Evolutionary conservation across 768 basidiomycete genomes (phyloP).

Genomic region (Termitomyces sp.): DNA sequence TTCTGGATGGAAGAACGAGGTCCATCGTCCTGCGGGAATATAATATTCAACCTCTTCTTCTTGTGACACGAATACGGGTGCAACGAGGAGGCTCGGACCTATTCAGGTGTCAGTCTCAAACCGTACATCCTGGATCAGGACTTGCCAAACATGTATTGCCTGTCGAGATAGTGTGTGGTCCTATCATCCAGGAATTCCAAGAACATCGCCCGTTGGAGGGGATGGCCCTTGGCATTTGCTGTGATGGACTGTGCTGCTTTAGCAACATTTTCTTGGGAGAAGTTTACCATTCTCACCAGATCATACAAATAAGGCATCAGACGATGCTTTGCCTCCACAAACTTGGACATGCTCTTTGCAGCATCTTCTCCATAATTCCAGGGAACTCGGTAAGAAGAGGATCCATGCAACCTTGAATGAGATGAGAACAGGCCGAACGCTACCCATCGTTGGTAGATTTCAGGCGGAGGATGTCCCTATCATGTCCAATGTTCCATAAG

Average conservation of each 20-base stretch:
- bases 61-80: conserved; percentile 54
- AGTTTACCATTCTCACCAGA: conserved; percentile 31
- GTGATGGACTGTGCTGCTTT: conserved; percentile 40
- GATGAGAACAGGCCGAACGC: conserved; percentile 76
- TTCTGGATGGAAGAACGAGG: conserved; percentile 52
- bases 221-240: conserved; percentile 49
- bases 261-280: neutral
- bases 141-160: conserved; percentile 50
- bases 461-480: conserved; percentile 62
- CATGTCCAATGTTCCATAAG: neutral
- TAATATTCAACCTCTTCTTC: conserved; percentile 58
- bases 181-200: conserved; percentile 58
- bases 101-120: neutral
- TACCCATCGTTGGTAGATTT: conserved; percentile 74
- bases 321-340: conserved; percentile 62
- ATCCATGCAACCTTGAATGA: conserved; percentile 72
- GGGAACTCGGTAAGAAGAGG: conserved; percentile 70
- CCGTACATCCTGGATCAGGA: neutral
- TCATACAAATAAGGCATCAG: conserved; percentile 74
- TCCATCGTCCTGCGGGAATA: conserved; percentile 59
- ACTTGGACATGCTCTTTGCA: conserved; percentile 56
- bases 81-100: conserved; percentile 59
- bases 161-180: conserved; percentile 56
- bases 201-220: conserved; percentile 64
- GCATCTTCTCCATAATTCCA: conserved; percentile 77